phyloP scores from a whole-genome alignment of 2,329 filamentous ascomycete genomes.

The Chaetomiaceae sp. region DNA sequence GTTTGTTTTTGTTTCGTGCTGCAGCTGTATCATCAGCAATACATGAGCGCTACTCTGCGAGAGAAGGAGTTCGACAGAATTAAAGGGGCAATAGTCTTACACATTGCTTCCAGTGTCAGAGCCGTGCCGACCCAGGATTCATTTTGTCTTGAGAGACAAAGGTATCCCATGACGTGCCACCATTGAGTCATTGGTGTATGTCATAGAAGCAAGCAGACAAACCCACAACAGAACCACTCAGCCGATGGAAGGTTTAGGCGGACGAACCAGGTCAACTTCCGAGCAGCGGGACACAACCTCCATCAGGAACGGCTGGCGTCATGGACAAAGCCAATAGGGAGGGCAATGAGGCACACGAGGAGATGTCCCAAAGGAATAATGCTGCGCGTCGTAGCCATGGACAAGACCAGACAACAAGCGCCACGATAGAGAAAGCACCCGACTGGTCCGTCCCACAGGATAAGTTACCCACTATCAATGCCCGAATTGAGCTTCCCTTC shows the following conservation, averaged over 20 bases:
- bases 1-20: too few species aligned
- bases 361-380: background rate
- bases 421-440: conserved; percentile 2
- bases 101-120: too few species aligned
- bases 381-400: background rate
- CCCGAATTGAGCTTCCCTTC: background rate
- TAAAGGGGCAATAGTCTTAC: too few species aligned
- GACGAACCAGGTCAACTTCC: background rate
- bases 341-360: background rate
- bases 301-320: background rate
- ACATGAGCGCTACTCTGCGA: too few species aligned
- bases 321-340: background rate
- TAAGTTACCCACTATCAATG: background rate
- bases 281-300: background rate
- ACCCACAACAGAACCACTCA: background rate
- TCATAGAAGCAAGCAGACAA: background rate
- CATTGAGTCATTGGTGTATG: background rate
- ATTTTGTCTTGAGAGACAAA: too few species aligned
- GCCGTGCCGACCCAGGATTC: too few species aligned
- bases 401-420: background rate
- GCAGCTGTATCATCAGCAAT: too few species aligned
- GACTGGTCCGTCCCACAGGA: background rate
- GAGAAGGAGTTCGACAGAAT: too few species aligned
- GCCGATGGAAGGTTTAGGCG: background rate
- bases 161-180: background rate